Base-by-base conservation (phyloP, 2,329 filamentous ascomycete genomes). In the Nothopassalora personata region DNA sequence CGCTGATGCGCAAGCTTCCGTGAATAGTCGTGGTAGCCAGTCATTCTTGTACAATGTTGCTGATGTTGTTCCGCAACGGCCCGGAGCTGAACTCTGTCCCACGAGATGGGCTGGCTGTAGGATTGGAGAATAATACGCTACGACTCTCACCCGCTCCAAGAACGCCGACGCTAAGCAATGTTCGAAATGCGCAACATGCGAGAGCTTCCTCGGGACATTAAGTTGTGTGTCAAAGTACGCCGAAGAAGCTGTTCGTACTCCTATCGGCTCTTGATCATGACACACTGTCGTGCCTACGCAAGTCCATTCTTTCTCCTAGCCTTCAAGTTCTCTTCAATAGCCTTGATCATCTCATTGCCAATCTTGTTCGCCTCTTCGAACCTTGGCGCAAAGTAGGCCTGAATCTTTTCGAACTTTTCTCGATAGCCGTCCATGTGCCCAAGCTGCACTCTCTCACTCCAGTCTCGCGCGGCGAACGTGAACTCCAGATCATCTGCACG, bases 311-410 rank as follows among this genome's bases (percentile, higher is more conserved):
- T 53, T 28, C 57, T 67, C 56, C 65, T 62, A 49, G 56, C 53
- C 23, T 46, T 62, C 47, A 87, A 88, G 74, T 90, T 93, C 76
- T 93, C 89, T 66, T 97, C 76, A 68, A 99, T 94, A 48, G 91
- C 94, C 79, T 88, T 91, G 75, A 99, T 95, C 94, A 99, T 99
- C 73, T 92, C 88, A 72, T 97, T 96, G 2, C 94, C 94, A 39
- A 99, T 79, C 67, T 87, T 86, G 54, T 87, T 90, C 5, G 94
- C 94, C 72, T 95, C 92, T 1, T 86, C 84, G 71, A 99, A 97
- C 33, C 93, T 80, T 1, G 91, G 91, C 72, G 91, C 86, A 74
- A 99, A 99, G 79, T 96, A 99, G 64, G 80, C 80, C 75, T 97
- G 92, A 54, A 95, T 96, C 66, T 85, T 86, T 71, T 94, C 85